phyloP scores from a whole-genome alignment of 2,329 filamentous ascomycete genomes.

The Cladosporium sp. region DNA sequence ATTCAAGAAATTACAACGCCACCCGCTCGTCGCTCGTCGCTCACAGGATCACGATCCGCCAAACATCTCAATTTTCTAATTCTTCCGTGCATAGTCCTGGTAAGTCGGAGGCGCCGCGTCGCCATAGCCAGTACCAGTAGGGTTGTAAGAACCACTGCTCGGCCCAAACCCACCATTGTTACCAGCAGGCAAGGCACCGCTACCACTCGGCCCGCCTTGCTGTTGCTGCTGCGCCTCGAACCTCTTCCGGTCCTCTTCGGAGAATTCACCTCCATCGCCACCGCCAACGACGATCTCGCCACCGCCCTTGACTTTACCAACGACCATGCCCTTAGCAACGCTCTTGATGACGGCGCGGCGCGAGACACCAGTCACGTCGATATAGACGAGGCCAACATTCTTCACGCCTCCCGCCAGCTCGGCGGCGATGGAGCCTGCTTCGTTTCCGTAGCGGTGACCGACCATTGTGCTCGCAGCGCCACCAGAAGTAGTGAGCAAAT shows the following conservation, averaged over 20 bases:
- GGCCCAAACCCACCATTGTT: conserved; percentile 15
- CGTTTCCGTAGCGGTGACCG: conserved; percentile 79
- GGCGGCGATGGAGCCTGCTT: conserved; percentile 74
- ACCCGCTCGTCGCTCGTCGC: neutral
- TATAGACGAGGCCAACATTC: conserved; percentile 95
- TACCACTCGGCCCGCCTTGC: conserved; percentile 24
- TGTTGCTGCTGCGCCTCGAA: conserved; percentile 16
- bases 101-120: conserved; percentile 24
- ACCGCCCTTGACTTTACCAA: conserved; percentile 71
- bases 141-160: conserved; percentile 22
- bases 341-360: conserved; percentile 86
- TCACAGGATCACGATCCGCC: neutral
- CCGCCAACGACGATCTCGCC: conserved; percentile 71
- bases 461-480: conserved; percentile 81
- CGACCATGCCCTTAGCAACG: conserved; percentile 94
- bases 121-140: conserved; percentile 24
- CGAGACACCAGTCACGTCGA: conserved; percentile 90
- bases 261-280: conserved; percentile 49
- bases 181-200: conserved; percentile 4
- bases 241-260: conserved; percentile 36
- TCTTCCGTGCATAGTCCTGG: conserved; percentile 23
- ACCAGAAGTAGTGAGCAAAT: conserved; percentile 68
- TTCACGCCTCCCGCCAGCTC: conserved; percentile 81
- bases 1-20: neutral
- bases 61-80: too few relatives aligned